Base-by-base conservation (phyloP, 1,139 yeast species). In the Scheffersomyces illinoinensis region DNA sequence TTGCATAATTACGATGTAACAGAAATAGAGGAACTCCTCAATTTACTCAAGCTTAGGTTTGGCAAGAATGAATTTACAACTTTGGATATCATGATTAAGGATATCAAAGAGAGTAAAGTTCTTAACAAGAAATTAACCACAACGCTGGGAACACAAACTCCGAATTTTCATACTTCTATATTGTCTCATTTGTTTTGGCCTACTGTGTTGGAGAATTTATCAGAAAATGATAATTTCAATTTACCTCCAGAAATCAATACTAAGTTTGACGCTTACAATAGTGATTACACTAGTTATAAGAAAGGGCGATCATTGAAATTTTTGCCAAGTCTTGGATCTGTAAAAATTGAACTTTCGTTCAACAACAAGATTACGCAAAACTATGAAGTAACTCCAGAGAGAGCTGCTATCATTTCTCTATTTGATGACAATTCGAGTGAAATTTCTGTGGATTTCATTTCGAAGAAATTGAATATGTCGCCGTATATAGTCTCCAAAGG, bases 31-130 rank as follows among this genome's bases (percentile, higher is more conserved):
- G 63, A 72, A 4, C 82, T 85, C 52, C 71, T 90, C 21, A 81
- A 81, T 47, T 75, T 87, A 24, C 75, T 92, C 53, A 90, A 89
- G 67, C 64, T 79, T 20, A 80, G 91, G 58, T 90, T 91, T 69
- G 95, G 93, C 1, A 88, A 84, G 58, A 71, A 78, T 58, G 89
- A 88, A 59, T 83, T 93, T 64, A 84, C 83, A 53, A 85, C 85
- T 53, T 77, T 93, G 58, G 97, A 91, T 68, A 91, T 95, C 8
- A 95, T 95, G 99, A 79, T 93, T 33, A 77, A 85, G 53, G 99
- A 95, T 71, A 81, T 93, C 43, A 68, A 75, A n/a, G 83, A 81
- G 47, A 88, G 92, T 62, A 72, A 76, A 54, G 61, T 59, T 1
- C 66, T 82, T n/a, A 79, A 83, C 59, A 59, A 64, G 4, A 61